phyloP scores from a whole-genome alignment of 495 filamentous ascomycete genomes.

The Cladorrhinum samala region DNA sequence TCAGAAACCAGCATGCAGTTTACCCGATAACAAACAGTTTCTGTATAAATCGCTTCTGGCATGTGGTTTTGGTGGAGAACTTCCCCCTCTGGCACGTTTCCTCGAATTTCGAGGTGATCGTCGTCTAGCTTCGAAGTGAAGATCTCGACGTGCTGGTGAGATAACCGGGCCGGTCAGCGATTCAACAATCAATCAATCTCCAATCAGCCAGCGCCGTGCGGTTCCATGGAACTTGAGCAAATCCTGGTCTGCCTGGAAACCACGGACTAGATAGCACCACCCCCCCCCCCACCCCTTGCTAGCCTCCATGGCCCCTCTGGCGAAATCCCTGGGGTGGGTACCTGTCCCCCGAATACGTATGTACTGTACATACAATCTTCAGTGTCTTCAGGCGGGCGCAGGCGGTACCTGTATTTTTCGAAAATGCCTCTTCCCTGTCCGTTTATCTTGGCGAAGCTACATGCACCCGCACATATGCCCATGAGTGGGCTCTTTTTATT shows the following conservation, averaged over 20 bases:
- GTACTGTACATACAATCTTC: no score
- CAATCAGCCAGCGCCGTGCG: background rate
- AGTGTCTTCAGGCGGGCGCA: no score
- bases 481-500: background rate
- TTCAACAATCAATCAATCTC: background rate
- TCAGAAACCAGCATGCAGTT: no score
- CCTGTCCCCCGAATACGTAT: background rate
- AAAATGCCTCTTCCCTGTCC: background rate
- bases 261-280: background rate
- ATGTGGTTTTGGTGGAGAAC: no score
- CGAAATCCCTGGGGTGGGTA: background rate
- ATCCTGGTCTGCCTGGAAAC: background rate
- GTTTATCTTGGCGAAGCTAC: background rate
- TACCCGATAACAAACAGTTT: no score
- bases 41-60: no score
- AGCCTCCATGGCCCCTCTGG: background rate
- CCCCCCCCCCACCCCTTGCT: background rate
- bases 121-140: background rate
- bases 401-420: background rate
- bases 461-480: background rate
- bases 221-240: background rate
- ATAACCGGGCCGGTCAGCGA: background rate
- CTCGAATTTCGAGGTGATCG: background rate
- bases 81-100: no score
- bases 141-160: background rate